These are phyloP conservation scores for Rhexocercosporidium sp. DNA, from an alignment of 2,329 filamentous ascomycete genomes.

Conservation along the genomic window DNA sequence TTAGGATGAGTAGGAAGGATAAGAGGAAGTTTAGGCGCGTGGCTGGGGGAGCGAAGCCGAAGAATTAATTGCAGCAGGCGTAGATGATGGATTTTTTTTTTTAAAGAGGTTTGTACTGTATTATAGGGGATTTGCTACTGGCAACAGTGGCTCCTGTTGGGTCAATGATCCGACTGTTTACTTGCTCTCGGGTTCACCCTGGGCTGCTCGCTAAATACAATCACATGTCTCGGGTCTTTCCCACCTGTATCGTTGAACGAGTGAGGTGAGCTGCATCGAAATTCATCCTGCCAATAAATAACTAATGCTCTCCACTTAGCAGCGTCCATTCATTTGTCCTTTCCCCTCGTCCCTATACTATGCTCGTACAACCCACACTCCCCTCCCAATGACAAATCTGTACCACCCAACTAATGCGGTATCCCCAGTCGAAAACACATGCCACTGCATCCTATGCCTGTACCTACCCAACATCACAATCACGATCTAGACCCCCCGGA, in stretches of 20 bases:
- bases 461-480: neutral
- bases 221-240: neutral
- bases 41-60: conserved; percentile 42
- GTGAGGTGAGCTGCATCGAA: too few species aligned
- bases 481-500: conserved; percentile 4
- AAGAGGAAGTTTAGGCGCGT: conserved; percentile 73
- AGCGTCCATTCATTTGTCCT: neutral
- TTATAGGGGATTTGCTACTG: neutral
- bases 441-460: neutral
- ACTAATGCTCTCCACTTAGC: too few species aligned
- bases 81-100: neutral
- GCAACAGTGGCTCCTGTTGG: neutral
- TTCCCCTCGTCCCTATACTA: neutral
- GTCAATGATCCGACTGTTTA: neutral
- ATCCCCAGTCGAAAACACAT: neutral
- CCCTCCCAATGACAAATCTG: conserved; percentile 2
- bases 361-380: conserved; percentile 7
- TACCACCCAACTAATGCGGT: neutral
- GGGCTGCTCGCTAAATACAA: neutral
- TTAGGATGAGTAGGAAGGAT: conserved; percentile 76
- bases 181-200: neutral
- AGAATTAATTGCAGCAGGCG: conserved; percentile 10
- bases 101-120: neutral
- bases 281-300: too few species aligned
- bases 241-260: neutral